Base-by-base conservation (phyloP, 306 rosid species). In the Cicer arietinum region DNA sequence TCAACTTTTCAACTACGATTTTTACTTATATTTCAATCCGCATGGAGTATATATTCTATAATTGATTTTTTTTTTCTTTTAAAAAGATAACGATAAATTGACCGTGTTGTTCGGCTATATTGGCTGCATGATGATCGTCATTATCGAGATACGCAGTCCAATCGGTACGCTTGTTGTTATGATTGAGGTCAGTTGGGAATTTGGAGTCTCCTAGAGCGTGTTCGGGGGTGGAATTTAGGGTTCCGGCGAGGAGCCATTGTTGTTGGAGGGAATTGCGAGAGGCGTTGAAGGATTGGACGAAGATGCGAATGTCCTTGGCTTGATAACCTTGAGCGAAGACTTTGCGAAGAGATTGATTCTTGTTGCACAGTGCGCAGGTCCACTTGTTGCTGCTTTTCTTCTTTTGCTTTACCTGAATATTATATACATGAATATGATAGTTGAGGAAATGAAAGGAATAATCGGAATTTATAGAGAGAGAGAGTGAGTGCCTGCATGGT, bases 211-310 rank as follows among this genome's bases (percentile, higher is more conserved):
- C 42, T 0, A 48, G 35, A 1, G 4, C 6, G 7, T 5, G 56
- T 37, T 59, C 76, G 11, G 7, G 43, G 1, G 16, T 1, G 8
- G 75, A 81, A 30, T 3, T 78, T 66, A 51, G 84, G 71, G 90
- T 69, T 84, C 43, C 77, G 6, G 74, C 67, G 13, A 13, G 54
- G 8, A 25, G 71, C 30, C 50, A 59, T 25, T 77, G 82, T 6
- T 61, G 11, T 2, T 67, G 78, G 81, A 72, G 20, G 9, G 67
- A 71, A 1, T 88, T 85, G 45, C 91, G 88, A 10, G 92, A 84
- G 90, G 89, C 87, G 71, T 94, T 94, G 95, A 90, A 90, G 64
- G 69, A 74, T 90, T 94, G 98, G 57, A 90, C 96, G 67, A 94
- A 91, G 39, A 51, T 45, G 12, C 96, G 95, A 43, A 94, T 76